A percentile compares a stretch with the other conserved stretches of the same genome.
Evolutionary conservation across 176 grass and related monocot genomes (phyloP).

Genomic region (Oryza nivara): DNA sequence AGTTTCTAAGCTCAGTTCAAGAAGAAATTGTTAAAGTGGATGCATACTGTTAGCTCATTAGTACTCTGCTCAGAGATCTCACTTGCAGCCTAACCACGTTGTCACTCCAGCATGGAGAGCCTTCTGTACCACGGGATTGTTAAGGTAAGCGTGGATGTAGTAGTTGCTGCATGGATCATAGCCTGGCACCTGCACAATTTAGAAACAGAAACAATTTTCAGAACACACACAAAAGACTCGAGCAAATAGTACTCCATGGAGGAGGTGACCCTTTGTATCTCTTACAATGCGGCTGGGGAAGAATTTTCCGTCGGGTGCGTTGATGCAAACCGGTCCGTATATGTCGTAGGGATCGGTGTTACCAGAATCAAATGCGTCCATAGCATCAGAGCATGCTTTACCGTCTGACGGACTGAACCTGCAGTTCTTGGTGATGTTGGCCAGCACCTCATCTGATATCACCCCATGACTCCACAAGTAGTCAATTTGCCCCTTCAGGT

Average conservation of each 20-base stretch:
- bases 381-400: slow-evolving; percentile 8
- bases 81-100: slow-evolving; percentile 44
- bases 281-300: slow-evolving; percentile 23
- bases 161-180: slow-evolving; percentile 42
- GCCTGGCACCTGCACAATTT: slow-evolving; percentile 21
- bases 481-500: slow-evolving; percentile 10
- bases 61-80: not conserved
- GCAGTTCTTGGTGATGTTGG: slow-evolving; percentile 42
- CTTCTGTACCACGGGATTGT: slow-evolving; percentile 42
- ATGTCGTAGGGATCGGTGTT: slow-evolving; percentile 38
- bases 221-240: not conserved
- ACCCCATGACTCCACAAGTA: slow-evolving; percentile 51
- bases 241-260: not conserved
- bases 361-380: slow-evolving; percentile 1
- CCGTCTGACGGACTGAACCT: slow-evolving; percentile 19
- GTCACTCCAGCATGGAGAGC: slow-evolving; percentile 33
- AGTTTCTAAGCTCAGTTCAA: not conserved
- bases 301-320: not conserved
- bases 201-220: not conserved
- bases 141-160: slow-evolving; percentile 39
- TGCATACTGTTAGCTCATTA: not conserved
- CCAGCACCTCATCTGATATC: slow-evolving; percentile 38
- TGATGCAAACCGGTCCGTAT: slow-evolving; percentile 39
- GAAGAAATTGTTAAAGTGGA: not conserved
- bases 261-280: not conserved